Evolutionary conservation across 2,329 filamentous ascomycete species (phyloP).

Genomic region (Cytospora chrysosperma): DNA sequence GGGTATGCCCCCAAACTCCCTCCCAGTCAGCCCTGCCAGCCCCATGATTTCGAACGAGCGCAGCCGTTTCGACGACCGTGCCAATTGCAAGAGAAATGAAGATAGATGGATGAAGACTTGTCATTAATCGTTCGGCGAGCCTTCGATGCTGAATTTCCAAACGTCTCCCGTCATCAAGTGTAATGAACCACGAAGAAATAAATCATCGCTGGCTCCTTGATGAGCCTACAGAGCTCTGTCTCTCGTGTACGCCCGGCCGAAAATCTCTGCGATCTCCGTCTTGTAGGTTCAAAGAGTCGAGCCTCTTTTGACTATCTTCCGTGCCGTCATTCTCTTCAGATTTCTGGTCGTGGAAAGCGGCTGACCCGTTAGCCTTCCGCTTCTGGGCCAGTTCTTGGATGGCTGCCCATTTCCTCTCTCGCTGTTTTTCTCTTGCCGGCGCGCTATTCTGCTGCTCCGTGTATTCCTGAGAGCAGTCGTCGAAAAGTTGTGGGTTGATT

Average conservation of each 20-base stretch:
- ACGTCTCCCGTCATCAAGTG: background rate
- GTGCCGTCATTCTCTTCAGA: constrained; percentile 78
- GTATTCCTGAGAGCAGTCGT: constrained; percentile 98
- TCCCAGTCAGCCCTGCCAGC: background rate
- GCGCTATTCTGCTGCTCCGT: constrained; percentile 94
- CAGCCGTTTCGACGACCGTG: background rate
- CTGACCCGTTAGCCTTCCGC: constrained; percentile 50
- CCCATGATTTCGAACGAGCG: background rate
- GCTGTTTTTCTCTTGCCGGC: constrained; percentile 75
- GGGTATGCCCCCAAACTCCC: background rate
- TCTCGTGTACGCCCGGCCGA: constrained; percentile 55
- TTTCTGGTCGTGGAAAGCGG: constrained; percentile 29
- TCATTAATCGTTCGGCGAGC: constrained; percentile 3
- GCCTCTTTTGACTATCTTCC: constrained; percentile 80
- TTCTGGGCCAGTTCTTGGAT: constrained; percentile 77
- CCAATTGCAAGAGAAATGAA: constrained; percentile 1
- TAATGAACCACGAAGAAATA: constrained; percentile 1
- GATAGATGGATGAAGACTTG: constrained; percentile 23
- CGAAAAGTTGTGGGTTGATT: constrained; percentile 96
- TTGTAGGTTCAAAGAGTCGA: constrained; percentile 87
- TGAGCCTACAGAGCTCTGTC: constrained; percentile 59
- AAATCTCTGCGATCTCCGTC: constrained; percentile 67
- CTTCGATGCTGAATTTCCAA: constrained; percentile 10
- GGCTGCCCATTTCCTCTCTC: constrained; percentile 86
- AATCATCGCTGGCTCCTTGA: constrained; percentile 50